A percentile compares a stretch with the other conserved stretches of the same genome.
phyloP scores from a whole-genome alignment of 2,329 filamentous ascomycete genomes.

The Fusarium phyllophilum region DNA sequence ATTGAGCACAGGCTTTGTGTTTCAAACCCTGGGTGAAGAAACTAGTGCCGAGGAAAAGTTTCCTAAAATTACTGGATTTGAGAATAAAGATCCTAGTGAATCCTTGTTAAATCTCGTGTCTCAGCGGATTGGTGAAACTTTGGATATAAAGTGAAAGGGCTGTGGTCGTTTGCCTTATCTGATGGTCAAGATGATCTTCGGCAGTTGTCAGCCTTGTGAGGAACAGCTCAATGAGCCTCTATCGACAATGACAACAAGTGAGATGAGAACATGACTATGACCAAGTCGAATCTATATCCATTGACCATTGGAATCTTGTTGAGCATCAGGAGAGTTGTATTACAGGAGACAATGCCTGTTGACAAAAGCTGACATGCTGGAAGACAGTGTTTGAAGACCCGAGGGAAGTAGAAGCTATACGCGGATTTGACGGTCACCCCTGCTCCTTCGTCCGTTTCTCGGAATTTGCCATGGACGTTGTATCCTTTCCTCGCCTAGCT shows the following conservation, averaged over 20 bases:
- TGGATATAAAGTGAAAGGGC: slow-evolving; percentile 1
- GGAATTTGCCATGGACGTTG: background rate
- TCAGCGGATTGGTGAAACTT: background rate
- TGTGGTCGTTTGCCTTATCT: slow-evolving; percentile 13
- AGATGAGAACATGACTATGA: background rate
- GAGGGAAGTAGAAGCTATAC: background rate
- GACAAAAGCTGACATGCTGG: background rate
- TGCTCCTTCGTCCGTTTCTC: background rate
- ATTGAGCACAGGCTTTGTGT: slow-evolving; percentile 35
- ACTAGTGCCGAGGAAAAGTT: slow-evolving; percentile 6
- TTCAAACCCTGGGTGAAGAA: slow-evolving; percentile 32
- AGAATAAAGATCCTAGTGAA: slow-evolving; percentile 6
- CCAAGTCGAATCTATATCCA: background rate
- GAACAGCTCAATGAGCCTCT: background rate
- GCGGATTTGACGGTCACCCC: background rate
- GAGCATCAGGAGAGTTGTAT: background rate
- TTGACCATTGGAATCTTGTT: background rate
- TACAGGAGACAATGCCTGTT: background rate
- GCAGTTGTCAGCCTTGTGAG: background rate
- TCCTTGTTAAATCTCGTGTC: background rate
- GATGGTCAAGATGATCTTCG: slow-evolving; percentile 11
- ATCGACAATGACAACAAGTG: background rate
- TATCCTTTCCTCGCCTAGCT: slow-evolving; percentile 20
- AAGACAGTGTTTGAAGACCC: background rate
- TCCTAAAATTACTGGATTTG: background rate